Base-by-base conservation (phyloP, 2,329 filamentous ascomycete species). In the Didymella pinodella region DNA sequence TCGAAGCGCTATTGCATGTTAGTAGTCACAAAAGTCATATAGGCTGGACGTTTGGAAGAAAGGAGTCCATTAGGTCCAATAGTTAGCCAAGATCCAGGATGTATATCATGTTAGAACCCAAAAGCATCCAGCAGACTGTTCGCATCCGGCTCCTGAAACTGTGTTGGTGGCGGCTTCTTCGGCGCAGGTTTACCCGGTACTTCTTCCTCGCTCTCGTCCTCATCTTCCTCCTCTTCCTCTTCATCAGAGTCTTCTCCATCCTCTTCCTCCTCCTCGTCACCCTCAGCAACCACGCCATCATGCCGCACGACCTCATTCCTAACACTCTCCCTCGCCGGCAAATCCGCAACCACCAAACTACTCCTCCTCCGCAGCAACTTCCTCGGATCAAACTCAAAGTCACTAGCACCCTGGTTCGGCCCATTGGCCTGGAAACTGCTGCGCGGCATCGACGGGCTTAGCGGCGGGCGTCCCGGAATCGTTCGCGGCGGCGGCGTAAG, bases 71-170 rank as follows among this genome's bases (percentile, higher is more conserved):
- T 48, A 34, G 26, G 36, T 20, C 16, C 18, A 6, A 20, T 22
- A 20, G 36, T 1, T n/a, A 16, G 12, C 25, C 47, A 40, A 16
- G 7, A 5, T 18, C 26, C 34, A 49, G 14, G 8, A 25, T 43
- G 34, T 20, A 18, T 40, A 46, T 20, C 7, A 10, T 2, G 18
- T 49, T 71, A 98, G 74, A 98, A 95, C 1, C 94, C 94, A 84
- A 98, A 98, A 75, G 86, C 93, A 81, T 98, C 94, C 68, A 98
- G 82, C 72, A 99, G 79, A 59, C 92, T 94, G 74, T 87, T 92
- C 28, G 91, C 85, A 79, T 96, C 93, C n/a, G 95, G 95, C 77
- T 99, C 95, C 68, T 96, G 85, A 75, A 98, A 98, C 63, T 89
- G 88, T 20, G 90, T 92, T 1, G 92, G 88, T 16, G 88, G 84